phyloP scores from a whole-genome alignment of 352 stramenopile genomes.

The Phytopythium vexans region DNA sequence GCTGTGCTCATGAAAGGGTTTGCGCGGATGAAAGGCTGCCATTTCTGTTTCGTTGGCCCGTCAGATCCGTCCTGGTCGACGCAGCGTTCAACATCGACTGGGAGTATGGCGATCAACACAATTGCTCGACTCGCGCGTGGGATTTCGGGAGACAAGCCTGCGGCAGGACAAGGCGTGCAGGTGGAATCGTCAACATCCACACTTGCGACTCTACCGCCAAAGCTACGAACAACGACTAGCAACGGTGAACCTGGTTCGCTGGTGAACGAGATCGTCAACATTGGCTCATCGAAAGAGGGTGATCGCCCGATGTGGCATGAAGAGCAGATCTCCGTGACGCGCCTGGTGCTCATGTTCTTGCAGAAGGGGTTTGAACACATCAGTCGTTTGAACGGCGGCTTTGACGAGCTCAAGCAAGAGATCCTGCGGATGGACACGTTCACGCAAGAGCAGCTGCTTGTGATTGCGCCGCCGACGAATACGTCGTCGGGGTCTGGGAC shows the following conservation, averaged over 20 bases:
- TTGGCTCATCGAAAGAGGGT: constrained; percentile 19
- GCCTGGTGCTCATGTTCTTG: constrained; percentile 82
- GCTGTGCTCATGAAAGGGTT: constrained; percentile 80
- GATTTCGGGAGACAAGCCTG: constrained; percentile 51
- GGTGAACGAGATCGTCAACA: constrained; percentile 31
- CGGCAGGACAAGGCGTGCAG: too few relatives aligned
- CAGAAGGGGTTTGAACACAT: constrained; percentile 87
- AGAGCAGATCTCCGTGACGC: constrained; percentile 74
- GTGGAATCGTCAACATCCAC: too few relatives aligned
- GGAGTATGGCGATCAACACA: constrained; percentile 38
- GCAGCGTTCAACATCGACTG: constrained; percentile 20
- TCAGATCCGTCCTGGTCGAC: constrained; percentile 23
- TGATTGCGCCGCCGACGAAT: constrained; percentile 28
- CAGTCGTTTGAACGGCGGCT: constrained; percentile 76
- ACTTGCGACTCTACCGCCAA: background rate
- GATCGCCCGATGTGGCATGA: constrained; percentile 7
- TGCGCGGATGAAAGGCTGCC: constrained; percentile 82
- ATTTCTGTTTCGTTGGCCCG: constrained; percentile 87
- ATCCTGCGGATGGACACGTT: constrained; percentile 65
- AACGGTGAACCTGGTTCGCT: constrained; percentile 21
- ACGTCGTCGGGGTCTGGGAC: constrained; percentile 13
- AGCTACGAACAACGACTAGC: background rate
- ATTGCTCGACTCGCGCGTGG: constrained; percentile 54
- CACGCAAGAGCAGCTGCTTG: constrained; percentile 69
- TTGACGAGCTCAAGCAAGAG: constrained; percentile 72